Percentiles rank a stretch among this genome's conserved stretches.
Conservation (phyloP, 2,329 filamentous ascomycete genomes). For the Cercospora sesami region DNA sequence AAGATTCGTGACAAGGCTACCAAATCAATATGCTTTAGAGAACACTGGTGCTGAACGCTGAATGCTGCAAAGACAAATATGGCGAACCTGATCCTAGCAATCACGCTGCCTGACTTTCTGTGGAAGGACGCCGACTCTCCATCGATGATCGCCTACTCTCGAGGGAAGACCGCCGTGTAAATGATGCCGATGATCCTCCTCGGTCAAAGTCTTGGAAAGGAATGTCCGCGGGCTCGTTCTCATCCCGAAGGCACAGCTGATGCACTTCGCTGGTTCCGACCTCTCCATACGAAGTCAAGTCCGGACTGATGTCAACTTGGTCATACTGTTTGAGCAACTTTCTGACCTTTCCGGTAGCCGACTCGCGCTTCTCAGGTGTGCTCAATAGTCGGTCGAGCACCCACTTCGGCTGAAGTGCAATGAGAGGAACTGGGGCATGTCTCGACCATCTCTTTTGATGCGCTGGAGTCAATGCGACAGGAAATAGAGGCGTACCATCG, state of each 20-base stretch:
- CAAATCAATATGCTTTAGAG: neutral
- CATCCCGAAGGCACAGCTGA: conserved; percentile 24
- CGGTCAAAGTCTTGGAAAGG: conserved; percentile 27
- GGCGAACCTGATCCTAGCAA: neutral
- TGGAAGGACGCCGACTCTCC: neutral
- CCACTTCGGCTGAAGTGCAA: conserved; percentile 28
- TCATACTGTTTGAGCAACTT: conserved; percentile 27
- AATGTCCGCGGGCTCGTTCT: conserved; percentile 24
- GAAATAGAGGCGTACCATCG: conserved; percentile 25
- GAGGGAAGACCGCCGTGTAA: conserved; percentile 10
- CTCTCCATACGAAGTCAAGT: conserved; percentile 24
- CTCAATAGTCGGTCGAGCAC: conserved; percentile 26
- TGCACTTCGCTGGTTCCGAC: conserved; percentile 25
- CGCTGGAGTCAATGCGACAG: conserved; percentile 27
- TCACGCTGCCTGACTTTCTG: neutral
- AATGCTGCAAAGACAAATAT: neutral
- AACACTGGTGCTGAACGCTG: neutral
- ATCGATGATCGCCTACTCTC: conserved; percentile 11
- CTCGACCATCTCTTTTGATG: conserved; percentile 26
- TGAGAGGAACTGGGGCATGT: conserved; percentile 24
- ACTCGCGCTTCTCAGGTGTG: conserved; percentile 25
- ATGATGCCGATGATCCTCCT: conserved; percentile 18
- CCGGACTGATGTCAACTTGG: conserved; percentile 25
- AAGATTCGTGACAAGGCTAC: neutral
- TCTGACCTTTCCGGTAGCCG: conserved; percentile 24